Percentiles rank a stretch among this genome's conserved stretches.
Evolutionary conservation across 805 yeast genomes (phyloP).

Genomic region (Yarrowia sp.): DNA sequence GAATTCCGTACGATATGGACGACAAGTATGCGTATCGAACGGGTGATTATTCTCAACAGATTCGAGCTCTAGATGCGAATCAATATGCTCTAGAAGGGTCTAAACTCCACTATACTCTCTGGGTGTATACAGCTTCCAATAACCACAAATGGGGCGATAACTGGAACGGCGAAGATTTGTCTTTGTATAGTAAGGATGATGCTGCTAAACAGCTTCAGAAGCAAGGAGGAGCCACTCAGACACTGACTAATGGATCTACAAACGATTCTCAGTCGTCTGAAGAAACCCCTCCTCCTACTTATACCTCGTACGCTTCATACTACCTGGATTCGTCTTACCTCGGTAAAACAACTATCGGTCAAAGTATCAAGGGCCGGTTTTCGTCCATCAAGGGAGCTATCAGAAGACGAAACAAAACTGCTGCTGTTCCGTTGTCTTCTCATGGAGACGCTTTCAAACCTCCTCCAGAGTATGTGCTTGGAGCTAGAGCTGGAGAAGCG

Average conservation of each 20-base stretch:
- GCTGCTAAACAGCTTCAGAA: constrained; percentile 9
- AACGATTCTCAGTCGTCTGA: constrained; percentile 1
- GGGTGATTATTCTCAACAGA: constrained; percentile 72
- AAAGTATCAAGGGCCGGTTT: background rate
- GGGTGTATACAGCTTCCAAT: constrained; percentile 79
- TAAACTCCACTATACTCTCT: constrained; percentile 69
- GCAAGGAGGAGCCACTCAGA: background rate
- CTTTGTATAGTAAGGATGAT: constrained; percentile 63
- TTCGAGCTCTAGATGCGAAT: constrained; percentile 79
- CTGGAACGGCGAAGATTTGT: constrained; percentile 94
- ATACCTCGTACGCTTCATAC: constrained; percentile 2
- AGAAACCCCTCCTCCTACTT: background rate
- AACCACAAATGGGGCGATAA: constrained; percentile 83
- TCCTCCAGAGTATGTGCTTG: constrained; percentile 21
- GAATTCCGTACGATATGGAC: constrained; percentile 97
- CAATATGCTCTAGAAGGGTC: constrained; percentile 74
- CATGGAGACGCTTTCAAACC: constrained; percentile 22
- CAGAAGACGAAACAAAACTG: background rate
- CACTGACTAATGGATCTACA: background rate
- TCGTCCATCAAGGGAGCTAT: constrained; percentile 8
- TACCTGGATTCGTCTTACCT: constrained; percentile 10
- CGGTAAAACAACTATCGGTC: background rate
- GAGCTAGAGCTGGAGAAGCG: constrained; percentile 45
- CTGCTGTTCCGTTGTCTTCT: background rate
- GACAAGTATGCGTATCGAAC: constrained; percentile 62